A percentile compares a stretch with the other conserved stretches of the same genome.
These are phyloP conservation scores for Candida manassasensis DNA, from an alignment of 805 yeast genomes.

Conservation along the genomic window DNA sequence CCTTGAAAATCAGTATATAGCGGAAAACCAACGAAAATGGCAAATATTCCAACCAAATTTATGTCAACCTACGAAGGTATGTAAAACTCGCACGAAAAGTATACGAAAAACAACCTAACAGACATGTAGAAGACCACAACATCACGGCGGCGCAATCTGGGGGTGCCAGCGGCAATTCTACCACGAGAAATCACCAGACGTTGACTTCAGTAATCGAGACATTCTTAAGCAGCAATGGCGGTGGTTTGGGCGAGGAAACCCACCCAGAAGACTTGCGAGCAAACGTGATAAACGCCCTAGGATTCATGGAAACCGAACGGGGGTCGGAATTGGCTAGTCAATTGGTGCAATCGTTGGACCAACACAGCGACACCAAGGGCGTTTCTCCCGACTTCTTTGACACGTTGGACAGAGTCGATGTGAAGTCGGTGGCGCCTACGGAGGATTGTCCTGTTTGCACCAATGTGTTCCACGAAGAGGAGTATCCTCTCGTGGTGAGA, in stretches of 20 bases:
- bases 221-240: slow-evolving; percentile 20
- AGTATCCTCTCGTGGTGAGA: slow-evolving; percentile 73
- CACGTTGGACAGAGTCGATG: slow-evolving; percentile 61
- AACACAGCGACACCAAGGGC: slow-evolving; percentile 34
- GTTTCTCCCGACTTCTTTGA: slow-evolving; percentile 71
- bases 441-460: slow-evolving; percentile 84
- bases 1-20: no score
- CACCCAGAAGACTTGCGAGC: slow-evolving; percentile 12
- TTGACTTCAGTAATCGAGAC: slow-evolving; percentile 30
- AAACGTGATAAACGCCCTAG: slow-evolving; percentile 28
- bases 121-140: slow-evolving; percentile 34
- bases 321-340: slow-evolving; percentile 24
- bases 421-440: slow-evolving; percentile 30
- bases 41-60: slow-evolving; percentile 1
- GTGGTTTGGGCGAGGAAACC: slow-evolving; percentile 2
- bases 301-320: slow-evolving; percentile 25
- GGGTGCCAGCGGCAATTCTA: slow-evolving; percentile 7
- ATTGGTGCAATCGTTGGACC: slow-evolving; percentile 6
- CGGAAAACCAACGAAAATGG: slow-evolving; percentile 2
- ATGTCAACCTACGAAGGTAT: slow-evolving; percentile 46
- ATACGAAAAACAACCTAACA: slow-evolving; percentile 12
- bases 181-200: slow-evolving; percentile 30
- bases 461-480: slow-evolving; percentile 61
- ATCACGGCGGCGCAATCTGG: slow-evolving; percentile 12
- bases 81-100: slow-evolving; percentile 11